Conservation (phyloP, 2,329 filamentous ascomycete genomes). For the Aspergillus neoniger region DNA sequence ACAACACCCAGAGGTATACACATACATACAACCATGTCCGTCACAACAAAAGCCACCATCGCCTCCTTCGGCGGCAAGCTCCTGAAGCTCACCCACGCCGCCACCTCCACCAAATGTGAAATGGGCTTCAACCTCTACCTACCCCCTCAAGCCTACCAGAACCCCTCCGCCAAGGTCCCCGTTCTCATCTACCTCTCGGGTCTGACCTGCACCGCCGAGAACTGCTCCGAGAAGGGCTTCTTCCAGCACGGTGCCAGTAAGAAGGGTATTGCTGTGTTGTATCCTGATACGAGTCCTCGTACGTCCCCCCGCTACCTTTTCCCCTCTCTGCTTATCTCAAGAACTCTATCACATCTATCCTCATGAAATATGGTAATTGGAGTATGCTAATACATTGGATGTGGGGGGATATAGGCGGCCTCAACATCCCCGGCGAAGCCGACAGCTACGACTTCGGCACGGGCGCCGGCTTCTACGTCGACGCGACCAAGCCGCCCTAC, state of each 20-base stretch:
- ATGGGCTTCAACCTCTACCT: constrained; percentile 95
- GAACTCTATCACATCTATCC: no score
- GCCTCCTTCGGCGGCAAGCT: constrained; percentile 91
- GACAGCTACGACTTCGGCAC: constrained; percentile 89
- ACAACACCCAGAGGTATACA: not conserved
- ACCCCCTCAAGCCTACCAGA: constrained; percentile 66
- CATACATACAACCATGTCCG: constrained; percentile 61
- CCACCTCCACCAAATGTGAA: constrained; percentile 74
- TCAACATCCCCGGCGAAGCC: constrained; percentile 79
- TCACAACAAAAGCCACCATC: constrained; percentile 88
- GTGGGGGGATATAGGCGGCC: constrained; percentile 58
- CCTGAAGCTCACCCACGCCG: constrained; percentile 87
- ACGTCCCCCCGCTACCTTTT: constrained; percentile 31
- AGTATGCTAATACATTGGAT: not conserved
- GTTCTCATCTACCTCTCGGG: constrained; percentile 92
- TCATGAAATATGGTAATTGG: not conserved
- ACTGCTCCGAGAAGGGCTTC: constrained; percentile 77
- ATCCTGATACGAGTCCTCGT: constrained; percentile 93
- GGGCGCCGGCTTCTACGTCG: constrained; percentile 91
- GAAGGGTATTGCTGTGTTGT: constrained; percentile 86
- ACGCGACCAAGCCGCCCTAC: constrained; percentile 77
- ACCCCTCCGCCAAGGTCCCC: constrained; percentile 65
- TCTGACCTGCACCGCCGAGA: constrained; percentile 89
- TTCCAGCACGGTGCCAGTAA: constrained; percentile 80
- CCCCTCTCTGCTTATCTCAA: no score